Evolutionary conservation across 768 basidiomycete species (phyloP).

Genomic region (Lentinula aciculospora): DNA sequence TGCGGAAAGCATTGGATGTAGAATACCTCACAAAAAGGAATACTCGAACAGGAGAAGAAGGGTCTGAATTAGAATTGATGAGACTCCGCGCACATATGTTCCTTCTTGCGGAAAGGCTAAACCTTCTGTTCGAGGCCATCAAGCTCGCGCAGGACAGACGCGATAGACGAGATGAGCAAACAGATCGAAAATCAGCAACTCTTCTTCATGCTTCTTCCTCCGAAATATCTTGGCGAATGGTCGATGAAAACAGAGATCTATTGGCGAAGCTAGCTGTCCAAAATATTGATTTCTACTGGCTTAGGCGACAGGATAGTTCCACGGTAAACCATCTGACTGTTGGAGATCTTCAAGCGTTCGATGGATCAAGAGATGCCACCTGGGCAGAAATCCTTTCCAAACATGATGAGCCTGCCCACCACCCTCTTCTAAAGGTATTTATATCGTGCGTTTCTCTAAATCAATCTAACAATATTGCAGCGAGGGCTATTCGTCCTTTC

Average conservation of each 20-base stretch:
- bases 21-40: constrained; percentile 33
- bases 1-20: constrained; percentile 60
- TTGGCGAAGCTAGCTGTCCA: constrained; percentile 84
- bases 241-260: constrained; percentile 64
- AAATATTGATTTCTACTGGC: constrained; percentile 74
- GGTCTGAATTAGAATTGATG: constrained; percentile 49
- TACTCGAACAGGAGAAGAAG: constrained; percentile 33
- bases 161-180: constrained; percentile 54
- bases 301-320: constrained; percentile 84
- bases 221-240: constrained; percentile 90
- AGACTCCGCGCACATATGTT: constrained; percentile 58
- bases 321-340: constrained; percentile 73
- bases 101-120: constrained; percentile 71
- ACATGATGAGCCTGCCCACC: constrained; percentile 61
- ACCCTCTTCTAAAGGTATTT: constrained; percentile 66
- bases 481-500: constrained; percentile 69
- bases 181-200: constrained; percentile 75
- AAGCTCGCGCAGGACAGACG: constrained; percentile 76
- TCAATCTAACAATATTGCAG: constrained; percentile 25
- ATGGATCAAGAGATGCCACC: constrained; percentile 73
- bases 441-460: not conserved
- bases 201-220: constrained; percentile 76
- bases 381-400: constrained; percentile 90
- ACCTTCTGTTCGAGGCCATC: constrained; percentile 81
- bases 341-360: constrained; percentile 77